Base-by-base conservation (phyloP, 2,329 filamentous ascomycete species). In the Paraconiothyrium sp. region DNA sequence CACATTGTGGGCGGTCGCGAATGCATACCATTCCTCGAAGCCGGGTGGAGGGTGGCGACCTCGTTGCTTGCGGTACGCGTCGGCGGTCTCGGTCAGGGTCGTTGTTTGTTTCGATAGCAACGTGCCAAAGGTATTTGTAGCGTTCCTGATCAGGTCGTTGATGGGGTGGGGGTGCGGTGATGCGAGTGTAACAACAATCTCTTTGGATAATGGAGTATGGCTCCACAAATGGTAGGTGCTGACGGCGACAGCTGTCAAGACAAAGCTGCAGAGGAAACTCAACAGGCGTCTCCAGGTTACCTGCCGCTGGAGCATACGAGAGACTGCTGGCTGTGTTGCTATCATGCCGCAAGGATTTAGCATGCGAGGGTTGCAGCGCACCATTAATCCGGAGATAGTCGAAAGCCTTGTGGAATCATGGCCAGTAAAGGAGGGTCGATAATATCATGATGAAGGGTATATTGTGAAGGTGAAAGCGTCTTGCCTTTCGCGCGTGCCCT, bases 31-130 rank as follows among this genome's bases (percentile, higher is more conserved):
- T 41, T 70, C 61, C 49, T 83, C 82, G 65, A 85, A 86, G 2
- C 77, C 75, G 1, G 84, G 84, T 8, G 84, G 84, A 14, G 84
- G 84, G 63, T 84, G 81, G 37, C 84, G 75, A 1, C 83, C 83
- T 59, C 82, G 71, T 20, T 80, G 74, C 20, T 69, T 49, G 10
- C 82, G 74, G 60, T 85, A 85, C 37, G 78, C 76, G 4, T 73
- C 67, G 14, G 82, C 78, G 0, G 82, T 80, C 50, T 73, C 67
- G 13, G 72, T 52, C 5, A 84, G 61, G 16, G 72, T 73, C 39
- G 71, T 67, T 7, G 78, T 77, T 60, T 81, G 74, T 57, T 77
- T 76, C 3, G 70, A 67, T 20, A 82, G 65, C 5, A 81, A 58
- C 4, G 39, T 59, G 16, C 68, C 47, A 41, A 72, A 73, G 6